Percentiles rank a stretch among this genome's conserved stretches.
Evolutionary conservation across 2,329 filamentous ascomycete species (phyloP).

Genomic region (Cytospora leucostoma): DNA sequence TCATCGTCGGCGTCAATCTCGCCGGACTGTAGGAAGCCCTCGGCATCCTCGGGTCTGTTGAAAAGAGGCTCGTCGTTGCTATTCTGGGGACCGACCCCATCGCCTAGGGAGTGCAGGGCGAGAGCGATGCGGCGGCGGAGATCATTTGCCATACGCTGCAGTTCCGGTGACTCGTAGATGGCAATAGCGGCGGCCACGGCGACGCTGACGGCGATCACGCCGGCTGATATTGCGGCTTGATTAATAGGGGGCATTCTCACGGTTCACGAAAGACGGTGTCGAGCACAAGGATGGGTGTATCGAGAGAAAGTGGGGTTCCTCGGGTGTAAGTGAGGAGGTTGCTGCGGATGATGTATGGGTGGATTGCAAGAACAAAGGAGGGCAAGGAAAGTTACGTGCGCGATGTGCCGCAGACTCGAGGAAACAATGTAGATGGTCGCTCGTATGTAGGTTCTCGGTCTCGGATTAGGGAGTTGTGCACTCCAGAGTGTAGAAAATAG

Average conservation of each 20-base stretch:
- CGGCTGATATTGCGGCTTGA: slow-evolving; percentile 57
- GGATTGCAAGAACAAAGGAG: not conserved
- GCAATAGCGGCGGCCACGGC: slow-evolving; percentile 60
- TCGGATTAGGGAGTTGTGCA: not conserved
- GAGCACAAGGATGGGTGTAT: not conserved
- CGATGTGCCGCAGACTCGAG: not conserved
- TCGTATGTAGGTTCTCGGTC: not conserved
- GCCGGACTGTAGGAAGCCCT: slow-evolving; percentile 59
- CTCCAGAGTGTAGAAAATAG: not conserved
- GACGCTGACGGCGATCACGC: slow-evolving; percentile 59
- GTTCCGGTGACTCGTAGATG: slow-evolving; percentile 65
- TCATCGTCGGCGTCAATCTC: slow-evolving; percentile 65
- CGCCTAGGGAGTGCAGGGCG: slow-evolving; percentile 60
- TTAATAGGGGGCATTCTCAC: slow-evolving; percentile 56
- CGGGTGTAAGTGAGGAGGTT: slow-evolving; percentile 22
- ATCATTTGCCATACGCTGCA: slow-evolving; percentile 62
- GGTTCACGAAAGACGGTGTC: slow-evolving; percentile 2
- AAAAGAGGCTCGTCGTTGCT: slow-evolving; percentile 54
- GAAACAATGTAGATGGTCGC: not conserved
- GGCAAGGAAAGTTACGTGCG: not conserved
- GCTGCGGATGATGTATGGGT: not conserved
- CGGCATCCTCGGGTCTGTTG: slow-evolving; percentile 67
- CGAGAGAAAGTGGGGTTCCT: slow-evolving; percentile 18
- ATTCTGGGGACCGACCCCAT: slow-evolving; percentile 51
- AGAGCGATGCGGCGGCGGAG: slow-evolving; percentile 62